phyloP scores from a whole-genome alignment of 441 rosid genomes.

The Dalechampia spathulata region DNA sequence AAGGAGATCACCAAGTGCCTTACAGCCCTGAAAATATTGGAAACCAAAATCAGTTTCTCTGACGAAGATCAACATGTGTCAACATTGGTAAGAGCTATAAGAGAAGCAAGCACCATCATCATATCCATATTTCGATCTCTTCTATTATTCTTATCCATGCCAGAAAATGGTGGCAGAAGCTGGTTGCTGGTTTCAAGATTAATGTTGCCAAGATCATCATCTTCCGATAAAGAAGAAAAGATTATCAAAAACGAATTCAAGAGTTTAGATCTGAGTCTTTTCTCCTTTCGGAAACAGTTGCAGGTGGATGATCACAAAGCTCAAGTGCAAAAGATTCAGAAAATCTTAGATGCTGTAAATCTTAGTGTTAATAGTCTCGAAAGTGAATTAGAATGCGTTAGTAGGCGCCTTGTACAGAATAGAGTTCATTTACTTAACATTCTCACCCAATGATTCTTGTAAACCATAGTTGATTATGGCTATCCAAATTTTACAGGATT shows the following conservation, averaged over 20 bases:
- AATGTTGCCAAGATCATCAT: neutral
- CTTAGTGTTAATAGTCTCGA: slow-evolving; percentile 36
- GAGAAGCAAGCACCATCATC: neutral
- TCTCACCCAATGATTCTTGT: slow-evolving; percentile 22
- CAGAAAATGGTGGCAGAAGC: neutral
- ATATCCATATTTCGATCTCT: slow-evolving; percentile 5
- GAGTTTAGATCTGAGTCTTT: neutral
- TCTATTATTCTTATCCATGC: slow-evolving; percentile 1
- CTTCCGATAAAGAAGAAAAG: neutral
- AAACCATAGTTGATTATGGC: too few species aligned
- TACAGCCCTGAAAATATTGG: neutral
- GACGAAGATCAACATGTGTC: neutral
- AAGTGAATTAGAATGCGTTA: slow-evolving; percentile 29
- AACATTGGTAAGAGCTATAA: neutral
- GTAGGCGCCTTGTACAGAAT: slow-evolving; percentile 34
- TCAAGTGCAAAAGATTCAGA: slow-evolving; percentile 8
- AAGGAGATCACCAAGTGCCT: neutral
- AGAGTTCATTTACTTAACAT: slow-evolving; percentile 39
- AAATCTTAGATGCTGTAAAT: slow-evolving; percentile 20
- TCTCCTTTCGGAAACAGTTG: neutral
- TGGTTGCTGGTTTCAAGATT: neutral
- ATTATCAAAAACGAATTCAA: neutral
- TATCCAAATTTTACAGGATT: slow-evolving; percentile 2
- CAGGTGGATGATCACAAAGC: neutral
- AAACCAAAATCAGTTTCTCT: neutral